phyloP scores from a whole-genome alignment of 2,329 filamentous ascomycete genomes.

The Eutypella sp. region DNA sequence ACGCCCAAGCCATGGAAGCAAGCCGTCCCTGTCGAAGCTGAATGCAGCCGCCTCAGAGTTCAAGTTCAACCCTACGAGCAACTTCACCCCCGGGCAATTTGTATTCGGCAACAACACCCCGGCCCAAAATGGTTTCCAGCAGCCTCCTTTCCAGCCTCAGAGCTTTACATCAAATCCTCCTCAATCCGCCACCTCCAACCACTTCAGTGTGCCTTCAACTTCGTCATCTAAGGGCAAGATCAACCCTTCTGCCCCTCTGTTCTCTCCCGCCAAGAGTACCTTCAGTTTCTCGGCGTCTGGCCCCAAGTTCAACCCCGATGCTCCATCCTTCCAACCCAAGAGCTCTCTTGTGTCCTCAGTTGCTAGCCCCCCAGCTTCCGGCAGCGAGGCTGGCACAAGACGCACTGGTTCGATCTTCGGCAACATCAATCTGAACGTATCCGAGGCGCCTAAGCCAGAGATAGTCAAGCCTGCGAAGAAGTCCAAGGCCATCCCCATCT shows the following conservation, averaged over 20 bases:
- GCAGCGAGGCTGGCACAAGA: slow-evolving; percentile 37
- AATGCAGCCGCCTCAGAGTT: slow-evolving; percentile 90
- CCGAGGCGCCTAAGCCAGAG: slow-evolving; percentile 60
- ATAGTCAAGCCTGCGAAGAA: slow-evolving; percentile 62
- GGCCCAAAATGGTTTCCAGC: slow-evolving; percentile 38
- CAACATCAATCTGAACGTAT: slow-evolving; percentile 58
- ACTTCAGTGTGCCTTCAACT: slow-evolving; percentile 37
- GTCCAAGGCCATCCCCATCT: slow-evolving; percentile 79
- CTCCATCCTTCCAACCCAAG: slow-evolving; percentile 68
- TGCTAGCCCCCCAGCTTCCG: slow-evolving; percentile 39
- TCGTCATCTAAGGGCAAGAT: slow-evolving; percentile 44
- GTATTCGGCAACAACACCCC: slow-evolving; percentile 38
- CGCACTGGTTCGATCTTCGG: slow-evolving; percentile 58
- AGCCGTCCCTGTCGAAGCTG: slow-evolving; percentile 69
- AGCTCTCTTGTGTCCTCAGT: slow-evolving; percentile 42
- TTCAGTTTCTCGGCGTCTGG: slow-evolving; percentile 53
- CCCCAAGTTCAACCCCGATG: slow-evolving; percentile 69
- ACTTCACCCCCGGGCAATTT: slow-evolving; percentile 48
- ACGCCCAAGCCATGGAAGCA: slow-evolving; percentile 58
- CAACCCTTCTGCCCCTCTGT: slow-evolving; percentile 64
- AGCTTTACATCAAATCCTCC: slow-evolving; percentile 29
- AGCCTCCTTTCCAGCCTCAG: slow-evolving; percentile 40
- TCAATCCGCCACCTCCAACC: slow-evolving; percentile 32
- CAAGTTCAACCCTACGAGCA: slow-evolving; percentile 60
- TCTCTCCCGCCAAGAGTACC: slow-evolving; percentile 62